Percentiles rank a stretch among this genome's conserved stretches.
Evolutionary conservation across 768 basidiomycete genomes (phyloP).

Genomic region (Clitopilus passeckerianus): DNA sequence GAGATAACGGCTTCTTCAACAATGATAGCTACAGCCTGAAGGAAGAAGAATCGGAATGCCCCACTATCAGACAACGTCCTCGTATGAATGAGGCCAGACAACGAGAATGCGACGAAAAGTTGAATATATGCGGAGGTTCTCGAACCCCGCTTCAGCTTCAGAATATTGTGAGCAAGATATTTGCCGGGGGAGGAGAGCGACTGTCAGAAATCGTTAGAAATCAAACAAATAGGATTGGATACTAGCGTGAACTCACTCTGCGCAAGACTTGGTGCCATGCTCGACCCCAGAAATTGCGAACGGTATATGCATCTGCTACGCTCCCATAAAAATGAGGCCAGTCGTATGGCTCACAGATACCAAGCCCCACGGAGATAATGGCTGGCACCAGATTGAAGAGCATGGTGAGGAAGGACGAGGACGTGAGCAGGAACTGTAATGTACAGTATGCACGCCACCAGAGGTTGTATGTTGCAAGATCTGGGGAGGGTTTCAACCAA

Average conservation of each 20-base stretch:
- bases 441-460: background rate
- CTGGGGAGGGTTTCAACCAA: background rate
- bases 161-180: slow-evolving; percentile 15
- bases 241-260: background rate
- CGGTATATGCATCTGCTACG: background rate
- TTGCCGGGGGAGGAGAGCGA: slow-evolving; percentile 20
- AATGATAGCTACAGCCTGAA: slow-evolving; percentile 28
- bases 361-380: background rate
- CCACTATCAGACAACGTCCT: slow-evolving; percentile 2
- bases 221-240: background rate
- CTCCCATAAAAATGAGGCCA: slow-evolving; percentile 1
- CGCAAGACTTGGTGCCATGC: background rate
- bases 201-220: slow-evolving; percentile 7
- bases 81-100: slow-evolving; percentile 28
- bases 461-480: background rate
- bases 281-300: slow-evolving; percentile 1
- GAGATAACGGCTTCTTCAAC: slow-evolving; percentile 21
- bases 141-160: slow-evolving; percentile 19
- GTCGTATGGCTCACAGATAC: background rate
- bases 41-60: slow-evolving; percentile 20
- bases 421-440: background rate
- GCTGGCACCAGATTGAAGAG: background rate
- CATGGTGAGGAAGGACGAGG: background rate
- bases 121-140: slow-evolving; percentile 22
- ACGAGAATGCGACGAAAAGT: slow-evolving; percentile 26